Evolutionary conservation across 176 grass and related monocot genomes (phyloP).

Genomic region (Puccinellia tenuiflora): DNA sequence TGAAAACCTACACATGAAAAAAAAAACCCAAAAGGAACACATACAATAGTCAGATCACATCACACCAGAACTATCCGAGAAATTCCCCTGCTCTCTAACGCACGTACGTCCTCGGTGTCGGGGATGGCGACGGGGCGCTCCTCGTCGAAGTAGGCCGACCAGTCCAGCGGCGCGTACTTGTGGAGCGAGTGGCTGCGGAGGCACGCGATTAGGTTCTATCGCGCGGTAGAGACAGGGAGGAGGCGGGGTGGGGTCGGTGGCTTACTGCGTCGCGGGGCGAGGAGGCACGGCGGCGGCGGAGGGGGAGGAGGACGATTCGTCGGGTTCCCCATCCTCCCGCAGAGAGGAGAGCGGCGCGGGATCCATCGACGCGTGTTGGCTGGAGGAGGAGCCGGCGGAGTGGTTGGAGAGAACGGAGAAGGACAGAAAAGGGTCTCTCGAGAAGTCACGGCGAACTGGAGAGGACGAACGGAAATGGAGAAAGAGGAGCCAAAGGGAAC

Average conservation of each 20-base stretch:
- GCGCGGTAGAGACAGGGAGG: background rate
- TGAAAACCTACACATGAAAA: constrained; percentile 50
- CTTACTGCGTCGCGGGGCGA: constrained; percentile 85
- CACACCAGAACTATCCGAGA: background rate
- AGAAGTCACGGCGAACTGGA: background rate
- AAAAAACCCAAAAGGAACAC: background rate
- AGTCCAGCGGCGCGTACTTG: constrained; percentile 75
- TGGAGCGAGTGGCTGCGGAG: constrained; percentile 63
- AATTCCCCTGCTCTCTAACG: background rate
- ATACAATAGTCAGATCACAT: constrained; percentile 14
- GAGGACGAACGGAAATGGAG: background rate
- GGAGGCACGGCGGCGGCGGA: constrained; percentile 62
- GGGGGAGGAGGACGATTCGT: constrained; percentile 35
- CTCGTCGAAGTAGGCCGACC: constrained; percentile 86
- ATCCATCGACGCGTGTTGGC: constrained; percentile 41
- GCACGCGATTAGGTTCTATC: constrained; percentile 2
- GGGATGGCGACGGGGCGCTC: constrained; percentile 71
- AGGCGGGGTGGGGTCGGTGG: background rate
- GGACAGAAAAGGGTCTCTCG: background rate
- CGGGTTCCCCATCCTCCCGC: constrained; percentile 43
- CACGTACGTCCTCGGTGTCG: constrained; percentile 70
- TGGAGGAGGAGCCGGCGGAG: background rate
- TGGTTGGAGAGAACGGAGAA: background rate
- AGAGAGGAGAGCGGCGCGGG: constrained; percentile 55
- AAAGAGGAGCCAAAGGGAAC: background rate